Evolutionary conservation across 768 basidiomycete genomes (phyloP), one percentile per base, ranked within the genome.

Genomic region (Psilocybe tampanensis): DNA sequence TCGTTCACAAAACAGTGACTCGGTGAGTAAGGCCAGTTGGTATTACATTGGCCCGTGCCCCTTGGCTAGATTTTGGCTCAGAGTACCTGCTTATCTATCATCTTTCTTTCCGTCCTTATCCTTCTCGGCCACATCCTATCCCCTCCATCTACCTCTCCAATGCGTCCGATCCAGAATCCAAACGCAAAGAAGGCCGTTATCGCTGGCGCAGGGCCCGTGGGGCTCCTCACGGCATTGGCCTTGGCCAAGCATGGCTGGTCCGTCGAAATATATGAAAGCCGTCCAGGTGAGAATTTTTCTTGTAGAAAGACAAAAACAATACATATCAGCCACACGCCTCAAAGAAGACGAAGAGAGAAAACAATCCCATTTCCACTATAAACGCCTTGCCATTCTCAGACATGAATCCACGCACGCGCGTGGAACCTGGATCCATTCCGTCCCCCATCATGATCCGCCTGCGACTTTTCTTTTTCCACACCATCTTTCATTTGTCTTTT

Each of bases 151-250:
- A 17, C 57, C 43, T 5, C 54, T 48, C 29, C 23, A 54, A 55
- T 54, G 26, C 47, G 8, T 33, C 47, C 47, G 24, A 49, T 18
- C 15, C 47, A 18, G 26, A n/a, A 33, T n/a, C 15, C 33, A 13
- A 49, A 18, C 26, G 34, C 55, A 2, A 61, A 60, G 49, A 68
- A 81, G 63, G 86, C 79, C n/a, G 76, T 88, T 44, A 76, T 92
- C 36, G 83, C 91, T 21, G 96, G 96, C 39, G 95, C 89, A 52
- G 96, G 96, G 0, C 95, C 96, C 8, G 96, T 99, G 15, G 96
- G 96, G 21, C 95, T 94, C 69, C 88, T 98, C 21, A 82, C 89
- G 32, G 95, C 96, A 13, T 79, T 95, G 48, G 83, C 90, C 53
- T 79, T 99, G 43, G 90, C 93, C 50, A 90, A 90, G 64, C 80